Evolutionary conservation across 108 stramenopile species (phyloP).

Genomic region (Skeletonema menzelii): DNA sequence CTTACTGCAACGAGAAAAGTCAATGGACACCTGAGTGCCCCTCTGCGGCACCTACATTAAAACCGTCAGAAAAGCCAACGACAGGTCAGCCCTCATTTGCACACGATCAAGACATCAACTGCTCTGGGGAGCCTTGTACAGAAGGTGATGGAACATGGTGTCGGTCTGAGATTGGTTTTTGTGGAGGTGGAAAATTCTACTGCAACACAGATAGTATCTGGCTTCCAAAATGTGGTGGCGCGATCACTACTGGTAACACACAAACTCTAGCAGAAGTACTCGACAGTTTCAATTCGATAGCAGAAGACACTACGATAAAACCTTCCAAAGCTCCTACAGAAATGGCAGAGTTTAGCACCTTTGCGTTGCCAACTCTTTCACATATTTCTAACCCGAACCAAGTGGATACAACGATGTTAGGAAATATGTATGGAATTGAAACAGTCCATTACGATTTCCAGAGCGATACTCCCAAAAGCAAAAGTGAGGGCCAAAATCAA

Average conservation of each 20-base stretch:
- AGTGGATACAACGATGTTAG: neutral
- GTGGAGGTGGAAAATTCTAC: slow-evolving; percentile 23
- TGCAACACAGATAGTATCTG: slow-evolving; percentile 30
- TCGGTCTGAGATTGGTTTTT: slow-evolving; percentile 34
- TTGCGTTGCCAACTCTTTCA: slow-evolving; percentile 17
- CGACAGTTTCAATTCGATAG: neutral
- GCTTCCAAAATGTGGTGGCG: slow-evolving; percentile 22
- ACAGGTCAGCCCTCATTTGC: slow-evolving; percentile 24
- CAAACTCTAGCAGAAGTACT: slow-evolving; percentile 2
- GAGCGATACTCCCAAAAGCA: neutral
- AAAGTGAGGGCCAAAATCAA: neutral
- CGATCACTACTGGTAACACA: neutral
- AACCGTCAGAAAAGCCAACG: slow-evolving; percentile 7
- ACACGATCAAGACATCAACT: slow-evolving; percentile 14
- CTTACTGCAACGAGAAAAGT: slow-evolving; percentile 34
- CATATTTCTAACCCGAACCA: slow-evolving; percentile 4
- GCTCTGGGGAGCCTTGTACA: slow-evolving; percentile 32
- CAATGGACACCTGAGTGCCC: slow-evolving; percentile 34
- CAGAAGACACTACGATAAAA: neutral
- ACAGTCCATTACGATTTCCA: neutral
- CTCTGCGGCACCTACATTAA: slow-evolving; percentile 9
- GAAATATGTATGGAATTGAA: slow-evolving; percentile 1
- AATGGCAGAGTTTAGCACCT: slow-evolving; percentile 10
- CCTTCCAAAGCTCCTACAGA: slow-evolving; percentile 9
- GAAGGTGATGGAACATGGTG: slow-evolving; percentile 29